Base-by-base conservation (phyloP, 2,329 filamentous ascomycete genomes). In the Kalmusia sp. region DNA sequence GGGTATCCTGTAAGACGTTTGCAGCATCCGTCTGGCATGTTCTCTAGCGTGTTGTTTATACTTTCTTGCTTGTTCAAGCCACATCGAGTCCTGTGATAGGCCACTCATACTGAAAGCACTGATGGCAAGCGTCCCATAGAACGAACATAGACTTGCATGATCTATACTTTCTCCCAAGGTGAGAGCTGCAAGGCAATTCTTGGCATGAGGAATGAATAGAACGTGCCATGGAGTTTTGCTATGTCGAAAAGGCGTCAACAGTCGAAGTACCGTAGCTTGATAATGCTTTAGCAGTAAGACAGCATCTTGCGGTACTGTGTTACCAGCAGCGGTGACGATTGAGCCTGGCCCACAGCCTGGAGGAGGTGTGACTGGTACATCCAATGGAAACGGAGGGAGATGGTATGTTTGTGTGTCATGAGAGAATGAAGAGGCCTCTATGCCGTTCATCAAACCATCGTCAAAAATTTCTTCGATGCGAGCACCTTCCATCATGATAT, bases 211-310 rank as follows among this genome's bases (percentile, higher is more conserved):
- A 0, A 80, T 59, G 15, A 79, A 74, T 0, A 80, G 69, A 0
- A 78, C 61, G 39, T 79, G 72, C 77, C 78, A 80, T 0, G 77
- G 78, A 0, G 77, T 78, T 48, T 77, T 77, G 2, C 70, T 69
- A 19, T 73, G 67, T 47, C 68, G 31, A 44, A 70, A 51, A 8
- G 65, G 70, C 7, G 61, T 69, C 40, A 63, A 66, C n/a, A 62
- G 51, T 3, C 59, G 61, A 15, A 77, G 67, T 2, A 78, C 69
- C 3, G 66, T 69, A 1, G 69, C 70, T 2, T 64, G 64, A 52
- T 77, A 78, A 49, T 77, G 71, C 21, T 72, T 72, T 21, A 79
- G 63, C 0, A 79, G 64, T 38, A 72, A 70, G 7, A 74, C 59
- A 1, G 74, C 72, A 55, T 77, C 71, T 17, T 66, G 56, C 61